A percentile compares a stretch with the other conserved stretches of the same genome.
Conservation (phyloP, 345 rosid genomes). For the Euphorbia lathyris region DNA sequence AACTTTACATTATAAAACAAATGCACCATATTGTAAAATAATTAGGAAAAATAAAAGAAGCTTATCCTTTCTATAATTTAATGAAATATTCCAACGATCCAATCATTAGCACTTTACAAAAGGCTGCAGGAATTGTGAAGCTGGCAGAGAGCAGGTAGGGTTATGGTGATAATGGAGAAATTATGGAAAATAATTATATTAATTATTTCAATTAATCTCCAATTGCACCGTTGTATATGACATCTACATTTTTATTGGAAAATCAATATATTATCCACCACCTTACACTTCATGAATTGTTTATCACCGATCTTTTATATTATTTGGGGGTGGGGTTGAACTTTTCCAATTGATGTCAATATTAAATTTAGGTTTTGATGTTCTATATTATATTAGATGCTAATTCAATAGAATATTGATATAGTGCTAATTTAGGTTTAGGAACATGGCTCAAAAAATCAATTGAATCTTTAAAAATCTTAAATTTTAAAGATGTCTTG, state of each 20-base stretch:
- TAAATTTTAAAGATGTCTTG: too few species aligned
- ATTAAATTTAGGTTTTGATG: too few species aligned
- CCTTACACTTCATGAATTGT: too few species aligned
- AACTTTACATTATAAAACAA: background rate
- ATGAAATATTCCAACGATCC: background rate
- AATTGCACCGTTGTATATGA: background rate
- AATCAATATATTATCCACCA: too few species aligned
- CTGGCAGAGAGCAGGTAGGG: slow-evolving; percentile 5
- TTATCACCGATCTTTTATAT: too few species aligned
- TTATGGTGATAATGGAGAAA: background rate
- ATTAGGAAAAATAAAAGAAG: background rate
- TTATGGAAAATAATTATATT: background rate
- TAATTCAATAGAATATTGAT: too few species aligned
- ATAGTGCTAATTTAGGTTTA: too few species aligned
- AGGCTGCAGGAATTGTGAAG: slow-evolving; percentile 4
- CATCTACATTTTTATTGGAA: background rate
- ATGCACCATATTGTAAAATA: background rate
- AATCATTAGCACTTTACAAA: slow-evolving; percentile 10
- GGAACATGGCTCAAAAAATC: too few species aligned
- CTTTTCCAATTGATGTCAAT: background rate
- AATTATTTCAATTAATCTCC: slow-evolving; percentile 1
- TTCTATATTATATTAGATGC: too few species aligned
- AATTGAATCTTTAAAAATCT: too few species aligned
- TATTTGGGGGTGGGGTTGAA: background rate
- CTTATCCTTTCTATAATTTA: background rate